phyloP scores from a whole-genome alignment of 495 filamentous ascomycete genomes.

The Thermochaetoides thermophila region DNA sequence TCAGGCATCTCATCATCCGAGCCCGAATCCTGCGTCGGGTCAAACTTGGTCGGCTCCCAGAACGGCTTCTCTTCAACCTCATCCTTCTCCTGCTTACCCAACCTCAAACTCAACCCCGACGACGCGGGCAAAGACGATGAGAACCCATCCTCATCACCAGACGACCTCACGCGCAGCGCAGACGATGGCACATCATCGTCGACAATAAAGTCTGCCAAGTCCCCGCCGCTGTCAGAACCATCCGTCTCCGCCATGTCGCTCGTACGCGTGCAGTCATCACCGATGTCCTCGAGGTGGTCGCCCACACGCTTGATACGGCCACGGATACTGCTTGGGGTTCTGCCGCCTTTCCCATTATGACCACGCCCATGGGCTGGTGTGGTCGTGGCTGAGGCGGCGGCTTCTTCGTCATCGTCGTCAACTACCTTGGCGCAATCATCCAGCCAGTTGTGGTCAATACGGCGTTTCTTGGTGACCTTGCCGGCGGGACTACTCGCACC shows the following conservation, averaged over 20 bases:
- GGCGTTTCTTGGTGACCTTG: conserved; percentile 1
- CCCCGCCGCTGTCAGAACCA: conserved; percentile 31
- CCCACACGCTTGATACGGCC: conserved; percentile 9
- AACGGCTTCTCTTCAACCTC: conserved; percentile 10
- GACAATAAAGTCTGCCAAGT: conserved; percentile 31
- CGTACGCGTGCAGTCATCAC: conserved; percentile 34
- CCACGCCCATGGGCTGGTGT: not conserved
- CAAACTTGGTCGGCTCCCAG: conserved; percentile 19
- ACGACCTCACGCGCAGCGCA: conserved; percentile 18
- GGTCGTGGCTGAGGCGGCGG: not conserved
- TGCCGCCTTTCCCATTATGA: conserved; percentile 3
- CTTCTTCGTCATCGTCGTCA: conserved; percentile 6
- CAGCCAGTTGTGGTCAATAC: not conserved
- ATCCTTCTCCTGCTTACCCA: not conserved
- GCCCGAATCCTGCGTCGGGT: conserved; percentile 19
- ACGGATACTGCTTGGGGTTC: not conserved
- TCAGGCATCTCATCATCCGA: conserved; percentile 25
- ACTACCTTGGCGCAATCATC: conserved; percentile 5
- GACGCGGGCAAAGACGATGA: too few relatives aligned
- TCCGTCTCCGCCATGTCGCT: conserved; percentile 31
- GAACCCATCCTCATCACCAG: too few relatives aligned
- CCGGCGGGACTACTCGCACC: conserved; percentile 5
- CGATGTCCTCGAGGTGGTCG: conserved; percentile 27
- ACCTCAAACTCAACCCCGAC: conserved; percentile 1
- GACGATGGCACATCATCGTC: conserved; percentile 28